Evolutionary conservation across 1,284 basidiomycete genomes (phyloP), one percentile per base, ranked within the genome.

Genomic region (Hypsizygus ulmarius): DNA sequence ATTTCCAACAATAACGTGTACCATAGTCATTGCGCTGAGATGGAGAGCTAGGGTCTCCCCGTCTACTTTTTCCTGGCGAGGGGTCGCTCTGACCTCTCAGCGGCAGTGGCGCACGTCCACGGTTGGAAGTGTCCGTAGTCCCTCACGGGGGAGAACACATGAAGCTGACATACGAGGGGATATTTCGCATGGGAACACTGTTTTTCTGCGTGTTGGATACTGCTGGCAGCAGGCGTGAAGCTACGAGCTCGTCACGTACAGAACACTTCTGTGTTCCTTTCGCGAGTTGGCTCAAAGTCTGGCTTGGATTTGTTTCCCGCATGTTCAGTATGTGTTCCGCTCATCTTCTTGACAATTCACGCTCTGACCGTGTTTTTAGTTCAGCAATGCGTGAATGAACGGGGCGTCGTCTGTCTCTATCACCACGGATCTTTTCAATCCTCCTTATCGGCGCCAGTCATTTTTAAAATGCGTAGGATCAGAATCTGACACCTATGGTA

Each of bases 151-250:
- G n/a, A n/a, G n/a, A n/a, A n/a, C n/a, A n/a, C n/a, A n/a, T n/a
- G n/a, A n/a, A n/a, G n/a, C n/a, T n/a, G n/a, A n/a, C n/a, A n/a
- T n/a, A n/a, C n/a, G n/a, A n/a, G n/a, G n/a, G n/a, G n/a, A n/a
- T n/a, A n/a, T n/a, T n/a, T n/a, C n/a, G n/a, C n/a, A n/a, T n/a
- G n/a, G n/a, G n/a, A n/a, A n/a, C n/a, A n/a, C n/a, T n/a, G n/a
- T n/a, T n/a, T n/a, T n/a, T n/a, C n/a, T n/a, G n/a, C n/a, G n/a
- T n/a, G n/a, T n/a, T n/a, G n/a, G n/a, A n/a, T n/a, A n/a, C n/a
- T n/a, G n/a, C n/a, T 47, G 39, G 49, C 45, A 46, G 49, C 49
- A 46, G 44, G 32, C 30, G 30, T 40, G 44, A 46, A 47, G 44
- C 49, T 21, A 39, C 49, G 44, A 47, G 44, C 49, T 51, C 45